Evolutionary conservation across 2,329 filamentous ascomycete species (phyloP), one percentile per base, ranked within the genome.

Genomic region (Cytospora piceae): DNA sequence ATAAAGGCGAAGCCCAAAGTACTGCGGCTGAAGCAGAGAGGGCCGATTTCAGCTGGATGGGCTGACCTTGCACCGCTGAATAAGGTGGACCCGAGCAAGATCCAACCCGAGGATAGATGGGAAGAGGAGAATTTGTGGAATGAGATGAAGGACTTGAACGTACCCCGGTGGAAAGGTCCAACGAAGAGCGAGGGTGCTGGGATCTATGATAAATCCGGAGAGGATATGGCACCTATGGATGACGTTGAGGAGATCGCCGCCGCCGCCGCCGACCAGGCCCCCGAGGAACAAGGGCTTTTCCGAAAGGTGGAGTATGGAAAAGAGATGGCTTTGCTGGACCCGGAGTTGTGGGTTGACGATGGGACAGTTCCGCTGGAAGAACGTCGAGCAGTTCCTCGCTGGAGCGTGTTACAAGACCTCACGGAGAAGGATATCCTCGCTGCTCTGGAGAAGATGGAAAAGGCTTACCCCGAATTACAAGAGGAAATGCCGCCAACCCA

Each of bases 241-340:
- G 17, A 58, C 4, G 11, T 20, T 8, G 51, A 54, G 31, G 29
- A 22, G 12, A 14, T 22, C n/a, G 46, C 20, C 14, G 12, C 34
- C 14, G 34, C 34, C n/a, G 46, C 46, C n/a, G n/a, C 24, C 11
- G 22, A n/a, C 46, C n/a, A 14, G 46, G 24, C 7, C 6, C 20
- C 34, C 17, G 46, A 53, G 17, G 46, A 27, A 8, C 15, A 4
- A 8, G 14, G 4, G n/a, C n/a, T 22, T 24, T 11, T 12, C 15
- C n/a, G 46, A 12, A 49, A 24, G 22, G 46, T 27, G 4, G 3
- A 2, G 22, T 2, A 9, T 2, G 1, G 39, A 46, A 32, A 3
- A 2, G 27, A 34, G 4, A 61, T 68, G 17, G 27, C 46, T 4
- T 63, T 68, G 3, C 46, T 68, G 22, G 55, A 68, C n/a, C 63